A percentile compares a stretch with the other conserved stretches of the same genome.
phyloP scores from a whole-genome alignment of 768 basidiomycete species.

The Strobilomyces dryophilus region DNA sequence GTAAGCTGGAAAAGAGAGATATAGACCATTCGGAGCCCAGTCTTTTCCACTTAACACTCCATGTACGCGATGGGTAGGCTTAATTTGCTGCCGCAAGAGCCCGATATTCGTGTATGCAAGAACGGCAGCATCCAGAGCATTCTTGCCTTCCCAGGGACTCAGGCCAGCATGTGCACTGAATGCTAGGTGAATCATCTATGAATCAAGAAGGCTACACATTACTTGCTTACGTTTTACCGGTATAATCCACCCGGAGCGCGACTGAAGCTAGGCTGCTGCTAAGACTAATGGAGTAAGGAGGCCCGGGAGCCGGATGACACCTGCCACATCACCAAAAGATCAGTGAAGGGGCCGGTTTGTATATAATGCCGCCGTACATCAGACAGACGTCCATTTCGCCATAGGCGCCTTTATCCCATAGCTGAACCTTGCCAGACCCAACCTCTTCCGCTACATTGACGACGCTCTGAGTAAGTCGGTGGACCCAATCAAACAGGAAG shows the following conservation, averaged over 20 bases:
- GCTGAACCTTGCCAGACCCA: conserved; percentile 63
- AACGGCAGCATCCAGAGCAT: conserved; percentile 85
- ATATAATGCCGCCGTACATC: conserved; percentile 44
- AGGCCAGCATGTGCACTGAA: conserved; percentile 70
- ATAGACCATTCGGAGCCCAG: conserved; percentile 69
- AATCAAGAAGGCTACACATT: background rate
- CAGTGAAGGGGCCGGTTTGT: background rate
- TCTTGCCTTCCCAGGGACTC: conserved; percentile 82
- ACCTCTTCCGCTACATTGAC: conserved; percentile 67
- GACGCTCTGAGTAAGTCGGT: background rate
- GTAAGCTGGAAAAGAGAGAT: background rate
- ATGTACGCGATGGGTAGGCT: conserved; percentile 74
- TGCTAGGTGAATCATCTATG: background rate
- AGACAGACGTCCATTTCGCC: conserved; percentile 73
- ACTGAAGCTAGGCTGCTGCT: conserved; percentile 62
- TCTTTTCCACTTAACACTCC: conserved; percentile 73
- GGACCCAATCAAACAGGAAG: background rate
- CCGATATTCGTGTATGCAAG: conserved; percentile 56
- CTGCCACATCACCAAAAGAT: conserved; percentile 33
- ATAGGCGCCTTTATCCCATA: conserved; percentile 78
- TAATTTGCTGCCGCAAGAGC: conserved; percentile 75
- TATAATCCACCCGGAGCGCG: conserved; percentile 57
- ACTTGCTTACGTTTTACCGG: conserved; percentile 62
- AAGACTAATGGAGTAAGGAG: conserved; percentile 61
- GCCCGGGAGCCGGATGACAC: conserved; percentile 82